phyloP scores from a whole-genome alignment of 2,329 filamentous ascomycete genomes.

The Fusarium sp. region DNA sequence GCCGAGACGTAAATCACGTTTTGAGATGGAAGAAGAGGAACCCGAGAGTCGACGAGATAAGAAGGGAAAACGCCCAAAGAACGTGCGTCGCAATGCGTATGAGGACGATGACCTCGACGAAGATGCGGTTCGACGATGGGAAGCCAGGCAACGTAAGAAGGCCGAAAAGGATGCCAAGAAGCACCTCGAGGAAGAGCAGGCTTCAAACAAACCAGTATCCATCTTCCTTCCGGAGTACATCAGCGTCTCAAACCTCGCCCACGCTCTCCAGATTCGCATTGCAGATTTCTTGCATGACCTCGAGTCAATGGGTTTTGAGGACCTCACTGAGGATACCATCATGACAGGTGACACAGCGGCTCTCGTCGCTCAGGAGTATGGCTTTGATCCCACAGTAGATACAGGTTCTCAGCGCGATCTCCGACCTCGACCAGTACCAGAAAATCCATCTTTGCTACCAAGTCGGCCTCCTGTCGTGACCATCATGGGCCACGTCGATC shows the following conservation, averaged over 20 bases:
- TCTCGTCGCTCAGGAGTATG: constrained; percentile 91
- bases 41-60: constrained; percentile 35
- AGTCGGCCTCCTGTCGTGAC: constrained; percentile 91
- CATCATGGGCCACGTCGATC: constrained; percentile 99
- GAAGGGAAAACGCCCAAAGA: constrained; percentile 44
- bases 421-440: constrained; percentile 72
- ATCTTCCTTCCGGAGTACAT: constrained; percentile 92
- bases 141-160: constrained; percentile 55
- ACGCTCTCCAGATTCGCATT: constrained; percentile 75
- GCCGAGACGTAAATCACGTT: constrained; percentile 47
- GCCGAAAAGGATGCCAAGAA: constrained; percentile 56
- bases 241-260: constrained; percentile 83
- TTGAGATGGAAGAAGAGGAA: constrained; percentile 46
- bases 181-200: constrained; percentile 52
- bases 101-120: constrained; percentile 55
- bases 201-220: constrained; percentile 58
- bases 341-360: constrained; percentile 91
- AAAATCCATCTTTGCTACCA: constrained; percentile 75
- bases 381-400: constrained; percentile 85
- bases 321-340: constrained; percentile 82
- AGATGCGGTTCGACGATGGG: constrained; percentile 50
- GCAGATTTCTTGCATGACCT: constrained; percentile 80
- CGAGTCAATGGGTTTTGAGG: constrained; percentile 88
- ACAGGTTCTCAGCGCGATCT: constrained; percentile 75
- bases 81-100: constrained; percentile 32